Evolutionary conservation across 2,329 filamentous ascomycete species (phyloP), one percentile per base, ranked within the genome.

Genomic region (Tolypocladium sp.): DNA sequence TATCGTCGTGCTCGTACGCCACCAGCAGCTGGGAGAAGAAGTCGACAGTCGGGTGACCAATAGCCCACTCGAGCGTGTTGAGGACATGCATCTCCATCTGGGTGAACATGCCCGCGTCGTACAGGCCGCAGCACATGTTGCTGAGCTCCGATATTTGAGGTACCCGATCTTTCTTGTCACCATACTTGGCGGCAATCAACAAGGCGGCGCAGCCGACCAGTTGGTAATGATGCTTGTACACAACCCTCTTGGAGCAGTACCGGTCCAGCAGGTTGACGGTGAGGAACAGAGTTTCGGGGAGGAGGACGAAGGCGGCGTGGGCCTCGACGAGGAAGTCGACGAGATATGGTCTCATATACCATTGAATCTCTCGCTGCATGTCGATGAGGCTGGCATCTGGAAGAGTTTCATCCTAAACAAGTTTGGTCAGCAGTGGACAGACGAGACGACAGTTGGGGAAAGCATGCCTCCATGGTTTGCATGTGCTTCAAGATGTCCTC

Each of bases 1-100:
- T 82, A 72, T 96, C 91, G 69, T 88, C 83, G 38, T 77, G 76
- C 71, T 90, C 90, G 73, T 96, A 91, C 53, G 90, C 84, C 44
- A 95, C 84, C 62, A 93, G 91, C 62, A 97, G 79, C 70, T 96
- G 90, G 54, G 95, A 83, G 77, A 97, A 99, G 73, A 89, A 90
- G 75, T 97, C 93, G 65, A 97, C 90, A 35, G 94, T 97, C 1
- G 94, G 92, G 76, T 97, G 93, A 58, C 94, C 94, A 66, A 99
- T 90, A 65, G 88, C 86, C 94, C 94, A 99, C 73, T 95, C 91
- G 61, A 99, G 84, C 1, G 94, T 99, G 77, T 97, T 95, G 67
- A 99, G 83, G 42, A 99, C 93, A 74, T 99, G 94, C 92, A 95
- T 97, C 79, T 99, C 94, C 94, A 99, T 99, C 76, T 99, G 94